phyloP scores from a whole-genome alignment of 2,329 filamentous ascomycete species.

The Raffaelea albimanens region DNA sequence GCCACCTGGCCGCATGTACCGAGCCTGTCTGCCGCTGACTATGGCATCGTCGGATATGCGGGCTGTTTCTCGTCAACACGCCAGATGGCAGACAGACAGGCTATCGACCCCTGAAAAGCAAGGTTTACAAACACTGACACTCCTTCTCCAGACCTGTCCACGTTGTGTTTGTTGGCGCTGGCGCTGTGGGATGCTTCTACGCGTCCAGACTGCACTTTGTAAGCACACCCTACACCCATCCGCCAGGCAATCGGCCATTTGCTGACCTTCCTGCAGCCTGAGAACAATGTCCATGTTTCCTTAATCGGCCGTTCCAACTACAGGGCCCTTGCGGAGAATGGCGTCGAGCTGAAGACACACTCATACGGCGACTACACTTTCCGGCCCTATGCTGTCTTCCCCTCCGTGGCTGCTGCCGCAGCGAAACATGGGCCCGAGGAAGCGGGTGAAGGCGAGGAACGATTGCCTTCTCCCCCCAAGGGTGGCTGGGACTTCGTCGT shows the following conservation, averaged over 20 bases:
- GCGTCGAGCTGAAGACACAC: slow-evolving; percentile 55
- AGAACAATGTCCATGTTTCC: slow-evolving; percentile 48
- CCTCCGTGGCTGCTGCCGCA: slow-evolving; percentile 41
- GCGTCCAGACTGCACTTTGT: slow-evolving; percentile 57
- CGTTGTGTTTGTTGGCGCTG: slow-evolving; percentile 59
- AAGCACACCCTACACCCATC: slow-evolving; percentile 12
- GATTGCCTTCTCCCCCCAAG: not conserved
- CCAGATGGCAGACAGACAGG: too few species aligned
- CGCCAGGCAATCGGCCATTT: not conserved
- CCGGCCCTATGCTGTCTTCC: slow-evolving; percentile 50
- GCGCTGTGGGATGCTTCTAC: slow-evolving; percentile 65
- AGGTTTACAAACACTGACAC: not conserved
- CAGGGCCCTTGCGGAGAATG: slow-evolving; percentile 46
- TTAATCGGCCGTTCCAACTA: slow-evolving; percentile 70
- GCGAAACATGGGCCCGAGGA: not conserved
- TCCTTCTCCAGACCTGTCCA: slow-evolving; percentile 33
- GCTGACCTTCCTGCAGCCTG: slow-evolving; percentile 25
- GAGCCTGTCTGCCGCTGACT: too few species aligned
- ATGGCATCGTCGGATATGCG: too few species aligned
- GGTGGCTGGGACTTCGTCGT: slow-evolving; percentile 49
- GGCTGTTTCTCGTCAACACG: too few species aligned
- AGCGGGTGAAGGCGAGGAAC: not conserved
- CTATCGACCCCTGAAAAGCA: slow-evolving; percentile 2
- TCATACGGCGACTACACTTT: slow-evolving; percentile 61
- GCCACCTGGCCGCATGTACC: too few species aligned